These are phyloP conservation scores for Pascua guehoae DNA, from an alignment of 1,284 basidiomycete species.

Conservation along the genomic window DNA sequence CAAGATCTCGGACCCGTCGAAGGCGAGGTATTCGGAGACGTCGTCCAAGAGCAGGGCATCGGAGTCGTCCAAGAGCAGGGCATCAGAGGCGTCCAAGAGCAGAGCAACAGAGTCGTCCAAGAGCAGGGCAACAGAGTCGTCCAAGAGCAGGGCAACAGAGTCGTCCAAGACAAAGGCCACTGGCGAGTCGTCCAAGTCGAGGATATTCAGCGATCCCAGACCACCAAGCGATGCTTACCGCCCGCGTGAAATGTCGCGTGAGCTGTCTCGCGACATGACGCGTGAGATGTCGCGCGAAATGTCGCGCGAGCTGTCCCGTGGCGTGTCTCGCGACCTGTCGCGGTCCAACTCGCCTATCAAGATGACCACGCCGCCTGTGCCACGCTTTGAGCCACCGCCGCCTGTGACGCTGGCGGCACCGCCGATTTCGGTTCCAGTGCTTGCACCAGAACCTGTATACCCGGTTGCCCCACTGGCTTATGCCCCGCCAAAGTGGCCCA, in stretches of 20 bases:
- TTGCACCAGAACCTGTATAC: background rate
- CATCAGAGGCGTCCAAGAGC: background rate
- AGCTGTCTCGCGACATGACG: background rate
- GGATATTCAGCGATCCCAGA: background rate
- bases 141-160: background rate
- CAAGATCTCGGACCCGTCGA: too few relatives aligned
- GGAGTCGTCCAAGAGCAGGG: background rate
- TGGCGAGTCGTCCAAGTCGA: background rate
- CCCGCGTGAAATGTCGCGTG: background rate
- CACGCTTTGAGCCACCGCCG: background rate
- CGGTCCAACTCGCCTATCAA: background rate
- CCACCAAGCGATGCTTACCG: too few relatives aligned
- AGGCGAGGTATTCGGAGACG: too few relatives aligned
- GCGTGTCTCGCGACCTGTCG: background rate
- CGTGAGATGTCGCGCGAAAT: background rate
- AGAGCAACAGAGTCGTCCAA: background rate
- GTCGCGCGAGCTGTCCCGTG: background rate
- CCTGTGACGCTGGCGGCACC: background rate
- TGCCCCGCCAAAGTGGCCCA: slow-evolving; percentile 38
- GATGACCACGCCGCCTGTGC: background rate
- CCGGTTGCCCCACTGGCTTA: background rate
- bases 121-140: background rate
- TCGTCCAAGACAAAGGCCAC: background rate
- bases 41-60: background rate
- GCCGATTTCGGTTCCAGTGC: background rate